These are phyloP conservation scores for Talaromyces sp. DNA, from an alignment of 2,329 filamentous ascomycete species.

Conservation along the genomic window DNA sequence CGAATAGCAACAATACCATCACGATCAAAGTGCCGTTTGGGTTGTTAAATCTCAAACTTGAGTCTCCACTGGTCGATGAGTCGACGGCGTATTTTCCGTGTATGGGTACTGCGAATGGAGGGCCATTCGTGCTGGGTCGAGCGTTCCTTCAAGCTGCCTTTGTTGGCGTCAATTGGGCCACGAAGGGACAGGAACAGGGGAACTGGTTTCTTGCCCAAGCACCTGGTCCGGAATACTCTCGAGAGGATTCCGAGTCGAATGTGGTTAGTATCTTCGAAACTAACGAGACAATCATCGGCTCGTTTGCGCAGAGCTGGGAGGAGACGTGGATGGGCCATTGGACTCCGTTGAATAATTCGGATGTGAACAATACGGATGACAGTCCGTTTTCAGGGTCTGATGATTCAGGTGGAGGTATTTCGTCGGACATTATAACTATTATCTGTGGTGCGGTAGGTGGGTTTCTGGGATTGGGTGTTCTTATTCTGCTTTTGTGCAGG, in stretches of 20 bases:
- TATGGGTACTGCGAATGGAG: neutral
- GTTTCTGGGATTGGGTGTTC: neutral
- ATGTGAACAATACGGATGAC: neutral
- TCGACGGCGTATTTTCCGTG: neutral
- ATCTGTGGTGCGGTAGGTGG: neutral
- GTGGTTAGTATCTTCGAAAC: neutral
- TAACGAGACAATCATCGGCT: neutral
- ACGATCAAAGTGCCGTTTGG: neutral
- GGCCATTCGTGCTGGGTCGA: neutral
- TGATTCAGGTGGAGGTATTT: neutral
- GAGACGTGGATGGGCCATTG: neutral
- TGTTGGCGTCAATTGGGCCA: neutral
- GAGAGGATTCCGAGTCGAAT: neutral
- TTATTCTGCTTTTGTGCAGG: neutral
- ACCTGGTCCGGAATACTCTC: neutral
- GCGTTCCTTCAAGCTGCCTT: neutral
- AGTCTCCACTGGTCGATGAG: neutral
- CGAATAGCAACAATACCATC: neutral
- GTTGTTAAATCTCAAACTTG: neutral
- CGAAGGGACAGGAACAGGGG: neutral
- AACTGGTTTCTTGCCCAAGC: neutral
- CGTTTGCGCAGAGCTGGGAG: neutral
- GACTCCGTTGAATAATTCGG: neutral
- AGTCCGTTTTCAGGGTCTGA: neutral
- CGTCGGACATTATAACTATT: neutral